phyloP scores from a whole-genome alignment of 306 rosid species.

The Mimosa pudica region DNA sequence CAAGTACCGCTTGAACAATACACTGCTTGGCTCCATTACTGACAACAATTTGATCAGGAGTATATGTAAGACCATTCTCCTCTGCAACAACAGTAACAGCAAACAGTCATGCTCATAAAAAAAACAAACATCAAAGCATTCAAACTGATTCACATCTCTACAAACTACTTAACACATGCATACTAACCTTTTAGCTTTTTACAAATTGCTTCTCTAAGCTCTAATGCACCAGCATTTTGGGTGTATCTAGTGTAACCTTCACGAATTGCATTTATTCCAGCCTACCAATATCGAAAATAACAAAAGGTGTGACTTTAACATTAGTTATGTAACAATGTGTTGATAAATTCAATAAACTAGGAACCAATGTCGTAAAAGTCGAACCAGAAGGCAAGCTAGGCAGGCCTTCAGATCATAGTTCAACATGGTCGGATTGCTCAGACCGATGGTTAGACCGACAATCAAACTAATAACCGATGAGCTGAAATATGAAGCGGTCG shows the following conservation, averaged over 20 bases:
- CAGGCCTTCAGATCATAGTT: no score
- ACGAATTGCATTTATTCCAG: conserved; percentile 86
- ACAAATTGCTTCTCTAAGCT: conserved; percentile 86
- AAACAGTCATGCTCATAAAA: not conserved
- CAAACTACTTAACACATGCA: not conserved
- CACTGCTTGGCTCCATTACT: conserved; percentile 98
- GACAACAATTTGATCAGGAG: conserved; percentile 82
- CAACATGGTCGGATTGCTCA: no score
- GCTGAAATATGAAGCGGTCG: no score
- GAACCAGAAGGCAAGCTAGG: no score
- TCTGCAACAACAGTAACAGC: conserved; percentile 43
- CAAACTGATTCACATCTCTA: not conserved
- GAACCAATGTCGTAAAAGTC: no score
- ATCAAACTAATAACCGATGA: no score
- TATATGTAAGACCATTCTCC: conserved; percentile 81
- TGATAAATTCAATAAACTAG: not conserved
- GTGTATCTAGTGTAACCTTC: conserved; percentile 88
- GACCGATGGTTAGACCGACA: no score
- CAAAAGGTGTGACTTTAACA: not conserved
- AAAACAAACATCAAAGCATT: not conserved
- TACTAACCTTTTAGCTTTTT: conserved; percentile 76
- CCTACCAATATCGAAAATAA: no score
- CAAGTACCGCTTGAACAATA: conserved; percentile 72
- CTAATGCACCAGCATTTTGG: conserved; percentile 76
- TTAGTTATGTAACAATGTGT: conserved; percentile 4